Base-by-base conservation (phyloP, 306 rosid genomes). In the Aeschynomene evenia region DNA sequence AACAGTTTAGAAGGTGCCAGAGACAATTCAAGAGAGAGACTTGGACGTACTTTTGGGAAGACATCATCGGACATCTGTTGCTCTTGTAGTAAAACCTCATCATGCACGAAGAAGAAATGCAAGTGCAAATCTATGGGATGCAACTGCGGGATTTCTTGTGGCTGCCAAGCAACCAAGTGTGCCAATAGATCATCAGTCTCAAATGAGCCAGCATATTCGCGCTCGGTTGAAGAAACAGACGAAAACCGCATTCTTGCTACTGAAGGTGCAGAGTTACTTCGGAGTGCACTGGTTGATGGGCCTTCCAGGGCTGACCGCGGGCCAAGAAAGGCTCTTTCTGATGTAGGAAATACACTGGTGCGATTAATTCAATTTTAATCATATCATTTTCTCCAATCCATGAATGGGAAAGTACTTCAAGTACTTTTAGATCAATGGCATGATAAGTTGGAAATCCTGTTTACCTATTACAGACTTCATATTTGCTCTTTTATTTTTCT, bases 261-360 rank as follows among this genome's bases (percentile, higher is more conserved):
- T 74, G 88, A 89, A 28, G 98, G 98, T 28, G 96, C 96, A 57
- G 83, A 66, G 81, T 76, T 92, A 40, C 95, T 92, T 66, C 92
- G 86, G 58, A 88, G 70, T 67, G 96, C 96, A 21, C 66, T 92
- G 36, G 85, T 43, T 33, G 93, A 82, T 63, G 84, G 77, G 67
- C 78, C 83, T 21, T 64, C 57, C 0, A 89, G 62, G 74, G 74
- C 82, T 39, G 89, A 75, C 55, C 87, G 49, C 46, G 83, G 31
- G 34, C 34, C 66, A 26, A 82, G 96, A 76, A 88, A 80, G 68
- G 81, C 98, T 45, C 85, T 92, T 12, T 80, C 93, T n/a, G 93
- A 90, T 79, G 86, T 90, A 10, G 98, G 96, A 74, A 93, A 93
- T 82, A 72, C 75, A 43, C 26, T 81, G 95, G 98, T 89, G 80